A percentile compares a stretch with the other conserved stretches of the same genome.
phyloP scores from a whole-genome alignment of 495 filamentous ascomycete genomes.

The Pseudomonodictys pantanalensis region DNA sequence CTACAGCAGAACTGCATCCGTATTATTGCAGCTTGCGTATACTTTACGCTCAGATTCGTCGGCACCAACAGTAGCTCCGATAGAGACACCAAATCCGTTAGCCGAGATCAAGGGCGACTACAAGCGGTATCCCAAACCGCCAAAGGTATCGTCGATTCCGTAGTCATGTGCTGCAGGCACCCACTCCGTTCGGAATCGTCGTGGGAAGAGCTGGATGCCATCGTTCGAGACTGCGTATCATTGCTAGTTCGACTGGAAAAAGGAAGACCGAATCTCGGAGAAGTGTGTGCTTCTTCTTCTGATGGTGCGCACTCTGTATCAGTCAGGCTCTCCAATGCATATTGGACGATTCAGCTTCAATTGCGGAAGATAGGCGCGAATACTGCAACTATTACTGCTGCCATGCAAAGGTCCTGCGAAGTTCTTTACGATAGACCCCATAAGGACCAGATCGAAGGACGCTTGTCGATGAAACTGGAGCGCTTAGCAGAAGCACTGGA shows the following conservation, averaged over 20 bases:
- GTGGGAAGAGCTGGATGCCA: constrained; percentile 54
- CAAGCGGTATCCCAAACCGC: constrained; percentile 26
- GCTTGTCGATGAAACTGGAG: constrained; percentile 55
- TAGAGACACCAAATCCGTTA: constrained; percentile 3
- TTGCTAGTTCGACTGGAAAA: constrained; percentile 52
- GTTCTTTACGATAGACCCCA: constrained; percentile 44
- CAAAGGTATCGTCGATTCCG: constrained; percentile 55
- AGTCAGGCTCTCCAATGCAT: constrained; percentile 72
- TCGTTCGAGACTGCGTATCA: constrained; percentile 52
- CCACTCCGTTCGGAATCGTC: constrained; percentile 40
- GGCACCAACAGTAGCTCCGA: neutral
- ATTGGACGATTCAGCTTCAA: constrained; percentile 63
- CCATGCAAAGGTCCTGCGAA: constrained; percentile 52
- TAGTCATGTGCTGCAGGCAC: constrained; percentile 50
- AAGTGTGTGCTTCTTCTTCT: neutral
- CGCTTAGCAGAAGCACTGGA: constrained; percentile 50
- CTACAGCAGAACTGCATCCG: constrained; percentile 1
- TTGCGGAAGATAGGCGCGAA: constrained; percentile 44
- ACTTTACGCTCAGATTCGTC: constrained; percentile 27
- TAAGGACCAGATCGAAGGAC: constrained; percentile 47
- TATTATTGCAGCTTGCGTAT: constrained; percentile 18
- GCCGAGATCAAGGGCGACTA: constrained; percentile 8
- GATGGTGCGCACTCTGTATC: constrained; percentile 31
- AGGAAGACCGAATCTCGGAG: constrained; percentile 35
- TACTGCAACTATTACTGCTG: constrained; percentile 42